Percentiles rank a stretch among this genome's conserved stretches.
Evolutionary conservation across 2,329 filamentous ascomycete species (phyloP).

Genomic region (Aspergillus neoniger): DNA sequence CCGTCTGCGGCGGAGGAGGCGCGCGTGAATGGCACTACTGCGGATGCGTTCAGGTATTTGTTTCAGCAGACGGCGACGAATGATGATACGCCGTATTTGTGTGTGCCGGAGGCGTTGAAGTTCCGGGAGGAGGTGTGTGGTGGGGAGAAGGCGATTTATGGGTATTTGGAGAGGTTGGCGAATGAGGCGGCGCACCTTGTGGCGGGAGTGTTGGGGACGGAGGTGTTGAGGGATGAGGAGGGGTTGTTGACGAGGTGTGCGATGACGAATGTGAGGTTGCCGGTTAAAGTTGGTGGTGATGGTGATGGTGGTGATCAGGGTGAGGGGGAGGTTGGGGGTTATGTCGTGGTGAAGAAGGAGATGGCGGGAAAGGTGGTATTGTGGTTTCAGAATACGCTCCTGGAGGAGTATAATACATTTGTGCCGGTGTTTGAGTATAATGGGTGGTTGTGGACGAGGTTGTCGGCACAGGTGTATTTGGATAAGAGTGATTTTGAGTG

Average conservation of each 20-base stretch:
- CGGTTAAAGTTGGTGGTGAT: constrained; percentile 51
- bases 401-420: constrained; percentile 69
- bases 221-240: constrained; percentile 61
- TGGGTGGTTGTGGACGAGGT: constrained; percentile 66
- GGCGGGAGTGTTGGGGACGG: constrained; percentile 66
- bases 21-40: constrained; percentile 53
- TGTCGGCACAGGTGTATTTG: constrained; percentile 85
- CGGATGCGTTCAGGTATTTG: constrained; percentile 59
- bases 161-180: constrained; percentile 65
- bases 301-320: too few species aligned
- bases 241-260: constrained; percentile 62
- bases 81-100: constrained; percentile 72
- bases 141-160: constrained; percentile 69
- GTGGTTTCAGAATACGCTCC: constrained; percentile 61
- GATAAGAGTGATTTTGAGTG: constrained; percentile 76
- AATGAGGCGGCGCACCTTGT: constrained; percentile 62
- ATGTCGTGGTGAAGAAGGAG: constrained; percentile 44
- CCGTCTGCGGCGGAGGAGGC: constrained; percentile 37
- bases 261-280: constrained; percentile 73
- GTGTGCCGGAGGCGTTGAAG: constrained; percentile 68
- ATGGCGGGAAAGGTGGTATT: constrained; percentile 47
- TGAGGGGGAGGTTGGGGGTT: too few species aligned
- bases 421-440: constrained; percentile 64
- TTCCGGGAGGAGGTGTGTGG: constrained; percentile 71
- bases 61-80: constrained; percentile 79